Evolutionary conservation across 441 rosid genomes (phyloP).

Genomic region (Euphorbia schlechtendalii): DNA sequence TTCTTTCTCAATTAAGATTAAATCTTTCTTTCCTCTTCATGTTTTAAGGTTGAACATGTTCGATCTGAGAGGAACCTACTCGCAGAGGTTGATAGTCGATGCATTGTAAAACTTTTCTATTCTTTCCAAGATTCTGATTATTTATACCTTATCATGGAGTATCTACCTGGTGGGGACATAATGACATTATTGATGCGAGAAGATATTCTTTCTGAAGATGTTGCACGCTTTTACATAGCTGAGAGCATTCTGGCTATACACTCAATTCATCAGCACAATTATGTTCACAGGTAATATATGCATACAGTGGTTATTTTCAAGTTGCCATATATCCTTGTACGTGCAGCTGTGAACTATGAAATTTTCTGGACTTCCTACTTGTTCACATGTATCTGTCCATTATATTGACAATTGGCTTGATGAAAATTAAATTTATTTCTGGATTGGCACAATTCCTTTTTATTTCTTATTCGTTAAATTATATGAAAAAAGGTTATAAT

Average conservation of each 20-base stretch:
- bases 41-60: conserved; percentile 82
- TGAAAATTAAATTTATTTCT: not conserved
- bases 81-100: conserved; percentile 90
- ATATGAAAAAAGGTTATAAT: not conserved
- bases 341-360: not conserved
- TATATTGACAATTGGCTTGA: not conserved
- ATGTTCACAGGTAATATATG: conserved; percentile 66
- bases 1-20: not conserved
- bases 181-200: conserved; percentile 96
- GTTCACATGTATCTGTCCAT: not conserved
- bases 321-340: not conserved
- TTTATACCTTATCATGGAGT: conserved; percentile 93
- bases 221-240: conserved; percentile 86
- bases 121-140: conserved; percentile 93
- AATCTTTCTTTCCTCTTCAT: conserved; percentile 7
- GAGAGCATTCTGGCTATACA: conserved; percentile 92
- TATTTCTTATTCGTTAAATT: no score
- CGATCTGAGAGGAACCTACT: conserved; percentile 96
- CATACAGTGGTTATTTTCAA: not conserved
- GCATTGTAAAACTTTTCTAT: conserved; percentile 75
- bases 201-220: conserved; percentile 83
- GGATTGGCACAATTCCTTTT: conserved; percentile 6
- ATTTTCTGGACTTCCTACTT: conserved; percentile 2
- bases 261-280: conserved; percentile 84
- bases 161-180: conserved; percentile 94